phyloP scores from a whole-genome alignment of 805 yeast species.

The Dipodascus albidus region DNA sequence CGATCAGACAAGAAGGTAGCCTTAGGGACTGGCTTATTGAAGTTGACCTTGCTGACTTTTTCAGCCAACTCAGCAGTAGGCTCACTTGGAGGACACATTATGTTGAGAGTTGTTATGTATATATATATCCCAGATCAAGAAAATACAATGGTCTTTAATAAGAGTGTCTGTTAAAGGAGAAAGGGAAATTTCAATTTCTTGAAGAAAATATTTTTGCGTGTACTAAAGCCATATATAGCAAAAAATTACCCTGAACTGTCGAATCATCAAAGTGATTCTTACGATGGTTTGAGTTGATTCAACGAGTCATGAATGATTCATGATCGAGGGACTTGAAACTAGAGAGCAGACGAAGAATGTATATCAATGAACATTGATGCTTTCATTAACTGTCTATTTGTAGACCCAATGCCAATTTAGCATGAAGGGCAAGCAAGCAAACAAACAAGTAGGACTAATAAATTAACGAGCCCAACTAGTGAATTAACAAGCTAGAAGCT shows the following conservation, averaged over 20 bases:
- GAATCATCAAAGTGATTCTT: neutral
- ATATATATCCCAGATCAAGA: neutral
- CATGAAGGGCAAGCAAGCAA: too few relatives aligned
- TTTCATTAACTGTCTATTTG: too few relatives aligned
- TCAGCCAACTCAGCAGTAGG: slow-evolving; percentile 31
- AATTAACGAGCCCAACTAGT: too few relatives aligned
- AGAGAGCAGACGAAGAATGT: too few relatives aligned
- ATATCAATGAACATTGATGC: too few relatives aligned
- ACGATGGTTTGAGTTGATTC: too few relatives aligned
- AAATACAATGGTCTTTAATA: neutral
- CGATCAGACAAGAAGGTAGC: slow-evolving; percentile 81
- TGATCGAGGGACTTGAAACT: too few relatives aligned
- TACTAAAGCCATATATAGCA: neutral
- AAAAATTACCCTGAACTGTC: neutral
- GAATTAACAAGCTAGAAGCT: too few relatives aligned
- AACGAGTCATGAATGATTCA: too few relatives aligned
- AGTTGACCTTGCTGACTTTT: slow-evolving; percentile 31
- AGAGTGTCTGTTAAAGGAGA: neutral
- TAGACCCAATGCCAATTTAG: too few relatives aligned
- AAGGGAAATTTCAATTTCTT: neutral
- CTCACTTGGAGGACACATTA: slow-evolving; percentile 1
- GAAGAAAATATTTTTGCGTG: neutral
- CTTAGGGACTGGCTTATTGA: slow-evolving; percentile 41
- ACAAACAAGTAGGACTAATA: too few relatives aligned
- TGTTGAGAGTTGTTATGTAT: neutral